A percentile compares a stretch with the other conserved stretches of the same genome.
Conservation (phyloP, 2,329 filamentous ascomycete genomes). For the Lomentospora prolificans region DNA sequence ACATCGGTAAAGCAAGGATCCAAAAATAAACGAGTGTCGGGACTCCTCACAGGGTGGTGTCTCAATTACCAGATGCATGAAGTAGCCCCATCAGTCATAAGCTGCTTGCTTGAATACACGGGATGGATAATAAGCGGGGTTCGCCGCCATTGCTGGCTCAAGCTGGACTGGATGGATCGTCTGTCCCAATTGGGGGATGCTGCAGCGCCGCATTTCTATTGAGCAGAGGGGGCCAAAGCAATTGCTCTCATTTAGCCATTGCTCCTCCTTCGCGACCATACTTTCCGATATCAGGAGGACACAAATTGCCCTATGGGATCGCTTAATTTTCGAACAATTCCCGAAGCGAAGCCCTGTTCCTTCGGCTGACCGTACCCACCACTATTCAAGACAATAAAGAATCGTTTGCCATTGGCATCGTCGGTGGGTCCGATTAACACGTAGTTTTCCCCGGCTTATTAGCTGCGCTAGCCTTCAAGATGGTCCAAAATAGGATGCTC, state of each 20-base stretch:
- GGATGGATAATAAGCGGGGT: constrained; percentile 4
- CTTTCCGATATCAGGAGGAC: constrained; percentile 5
- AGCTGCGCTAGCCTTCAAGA: background rate
- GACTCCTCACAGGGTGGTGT: background rate
- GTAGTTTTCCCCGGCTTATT: background rate
- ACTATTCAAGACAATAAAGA: background rate
- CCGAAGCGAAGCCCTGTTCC: constrained; percentile 1
- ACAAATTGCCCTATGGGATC: constrained; percentile 6
- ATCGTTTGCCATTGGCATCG: background rate
- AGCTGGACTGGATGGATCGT: background rate
- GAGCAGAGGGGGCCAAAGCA: background rate
- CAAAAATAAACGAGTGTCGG: background rate
- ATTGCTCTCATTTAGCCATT: background rate
- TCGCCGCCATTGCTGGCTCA: no score
- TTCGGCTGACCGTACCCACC: background rate
- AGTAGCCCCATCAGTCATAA: background rate
- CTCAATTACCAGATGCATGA: constrained; percentile 2
- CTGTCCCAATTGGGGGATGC: background rate
- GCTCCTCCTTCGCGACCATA: background rate
- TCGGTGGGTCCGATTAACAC: background rate
- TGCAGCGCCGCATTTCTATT: background rate
- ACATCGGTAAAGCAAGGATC: background rate
- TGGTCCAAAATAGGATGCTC: background rate
- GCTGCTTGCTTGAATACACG: background rate
- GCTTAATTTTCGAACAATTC: constrained; percentile 3